Base-by-base conservation (phyloP, 805 yeast genomes). In the Wickerhamiella slavikovae region DNA sequence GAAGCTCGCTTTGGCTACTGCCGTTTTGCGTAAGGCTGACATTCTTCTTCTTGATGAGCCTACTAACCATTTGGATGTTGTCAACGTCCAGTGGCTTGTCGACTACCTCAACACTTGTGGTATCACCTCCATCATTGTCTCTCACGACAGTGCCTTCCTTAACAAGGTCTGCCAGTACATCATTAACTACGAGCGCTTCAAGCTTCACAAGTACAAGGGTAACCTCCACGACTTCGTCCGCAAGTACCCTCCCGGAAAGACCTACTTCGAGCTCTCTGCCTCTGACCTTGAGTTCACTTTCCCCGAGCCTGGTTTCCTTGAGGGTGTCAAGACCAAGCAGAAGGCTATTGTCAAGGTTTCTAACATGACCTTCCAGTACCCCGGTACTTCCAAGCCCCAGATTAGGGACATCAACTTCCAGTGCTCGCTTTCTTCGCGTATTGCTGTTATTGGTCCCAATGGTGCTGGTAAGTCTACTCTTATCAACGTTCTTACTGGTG, bases 271-370 rank as follows among this genome's bases (percentile, higher is more conserved):
- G 67, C 71, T 89, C 53, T 93, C 93, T 56, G 95, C 95, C 53
- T 85, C 98, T 45, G 95, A 80, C 56, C 62, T 83, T 51, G 93
- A 83, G 64, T 89, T 89, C 75, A 60, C 54, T 47, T 89, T 89
- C 95, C 98, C 98, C 59, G 95, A 78, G 66, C 98, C 98, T 62
- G 98, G 98, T 78, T 85, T 75, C 92, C 73, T 89, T 55, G 96
- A 89, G 71, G 98, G 98, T 79, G 98, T 89, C 54, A 89, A 89
- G 82, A 89, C 98, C 57, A 89, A 89, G 71, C 96, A 85, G 68
- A 85, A 85, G 70, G 98, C 98, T 57, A 89, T 89, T 62, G 96
- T 89, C 55, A 89, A 89, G 72, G 96, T 89, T 45, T 65, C 79
- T 41, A 70, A 78, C 70, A 83, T 89, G 93, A 57, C 91, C 49